Evolutionary conservation across 1,284 basidiomycete species (phyloP).

Genomic region (Salmacisia buchloeana): DNA sequence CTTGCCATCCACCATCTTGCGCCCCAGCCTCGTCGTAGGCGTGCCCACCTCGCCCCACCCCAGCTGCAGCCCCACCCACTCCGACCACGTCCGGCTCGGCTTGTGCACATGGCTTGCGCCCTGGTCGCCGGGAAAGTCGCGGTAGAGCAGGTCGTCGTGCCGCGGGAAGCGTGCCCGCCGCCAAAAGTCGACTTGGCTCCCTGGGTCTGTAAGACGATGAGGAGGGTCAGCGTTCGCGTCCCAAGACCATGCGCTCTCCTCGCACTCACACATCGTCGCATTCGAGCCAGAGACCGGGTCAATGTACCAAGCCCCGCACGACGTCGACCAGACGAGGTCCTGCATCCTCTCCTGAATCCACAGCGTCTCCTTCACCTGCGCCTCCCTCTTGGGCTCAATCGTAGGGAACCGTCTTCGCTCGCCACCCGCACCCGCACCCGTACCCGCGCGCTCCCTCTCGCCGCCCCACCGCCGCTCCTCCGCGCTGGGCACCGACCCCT

Average conservation of each 20-base stretch:
- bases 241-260: background rate
- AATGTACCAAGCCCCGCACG: conserved; percentile 27
- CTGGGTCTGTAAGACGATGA: background rate
- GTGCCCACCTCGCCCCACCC: background rate
- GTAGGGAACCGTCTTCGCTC: conserved; percentile 12
- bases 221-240: background rate
- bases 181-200: conserved; percentile 6
- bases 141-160: conserved; percentile 4
- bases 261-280: background rate
- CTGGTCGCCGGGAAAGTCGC: background rate
- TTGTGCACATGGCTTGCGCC: background rate
- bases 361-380: conserved; percentile 23
- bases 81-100: conserved; percentile 2
- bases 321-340: conserved; percentile 21
- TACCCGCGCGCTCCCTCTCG: background rate
- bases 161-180: conserved; percentile 1
- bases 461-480: background rate
- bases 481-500: background rate
- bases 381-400: conserved; percentile 17
- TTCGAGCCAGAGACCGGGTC: conserved; percentile 8
- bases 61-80: background rate
- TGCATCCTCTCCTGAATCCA: conserved; percentile 22
- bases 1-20: background rate
- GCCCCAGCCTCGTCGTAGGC: background rate
- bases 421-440: background rate